Evolutionary conservation across 208 protist species (phyloP).

Genomic region (Spongospora subterranea): DNA sequence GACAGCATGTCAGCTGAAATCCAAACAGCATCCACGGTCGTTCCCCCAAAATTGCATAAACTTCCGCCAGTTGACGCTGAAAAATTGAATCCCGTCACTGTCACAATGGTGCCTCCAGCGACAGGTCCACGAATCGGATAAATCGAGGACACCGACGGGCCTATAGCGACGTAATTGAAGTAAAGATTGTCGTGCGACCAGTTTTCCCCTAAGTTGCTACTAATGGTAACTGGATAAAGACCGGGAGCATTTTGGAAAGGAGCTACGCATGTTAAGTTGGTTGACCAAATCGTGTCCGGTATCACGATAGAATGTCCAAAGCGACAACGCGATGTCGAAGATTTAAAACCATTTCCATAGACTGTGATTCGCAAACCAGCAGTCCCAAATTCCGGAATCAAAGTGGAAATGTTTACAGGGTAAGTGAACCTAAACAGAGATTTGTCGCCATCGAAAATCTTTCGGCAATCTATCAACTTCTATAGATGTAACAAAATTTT

Average conservation of each 20-base stretch:
- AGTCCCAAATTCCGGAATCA: background rate
- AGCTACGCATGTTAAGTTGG: background rate
- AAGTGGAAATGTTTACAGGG: background rate
- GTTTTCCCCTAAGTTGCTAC: background rate
- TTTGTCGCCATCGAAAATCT: background rate
- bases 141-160: background rate
- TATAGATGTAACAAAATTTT: background rate
- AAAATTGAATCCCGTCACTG: constrained; percentile 9
- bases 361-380: background rate
- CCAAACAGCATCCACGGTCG: background rate
- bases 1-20: background rate
- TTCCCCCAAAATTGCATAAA: background rate
- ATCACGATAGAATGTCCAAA: background rate
- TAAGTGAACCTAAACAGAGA: background rate
- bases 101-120: background rate
- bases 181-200: background rate
- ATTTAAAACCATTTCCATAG: background rate
- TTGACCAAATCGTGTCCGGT: background rate
- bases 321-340: background rate
- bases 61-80: background rate
- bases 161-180: constrained; percentile 9
- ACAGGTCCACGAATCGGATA: background rate
- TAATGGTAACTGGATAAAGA: background rate
- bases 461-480: background rate
- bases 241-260: background rate